phyloP scores from a whole-genome alignment of 768 basidiomycete genomes.

The Epithele typhae region DNA sequence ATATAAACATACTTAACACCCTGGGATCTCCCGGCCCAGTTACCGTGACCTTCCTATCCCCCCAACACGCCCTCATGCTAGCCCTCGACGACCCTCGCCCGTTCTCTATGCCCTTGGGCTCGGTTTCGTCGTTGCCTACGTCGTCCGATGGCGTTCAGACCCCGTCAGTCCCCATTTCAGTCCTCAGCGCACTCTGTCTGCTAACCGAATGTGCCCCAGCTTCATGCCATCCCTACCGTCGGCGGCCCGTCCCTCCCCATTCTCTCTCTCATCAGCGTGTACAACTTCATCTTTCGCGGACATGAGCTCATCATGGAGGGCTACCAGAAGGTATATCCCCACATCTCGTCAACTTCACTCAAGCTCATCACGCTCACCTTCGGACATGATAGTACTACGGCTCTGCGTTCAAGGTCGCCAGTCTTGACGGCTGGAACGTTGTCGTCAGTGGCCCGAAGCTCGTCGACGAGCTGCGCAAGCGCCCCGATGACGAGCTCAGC shows the following conservation, averaged over 20 bases:
- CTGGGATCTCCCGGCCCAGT: no score
- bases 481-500: conserved; percentile 41
- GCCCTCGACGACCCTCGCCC: not conserved
- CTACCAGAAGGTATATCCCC: conserved; percentile 8
- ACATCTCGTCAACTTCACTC: not conserved
- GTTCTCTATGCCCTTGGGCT: not conserved
- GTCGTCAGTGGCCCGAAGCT: conserved; percentile 37
- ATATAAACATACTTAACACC: no score
- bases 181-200: not conserved
- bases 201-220: conserved; percentile 2
- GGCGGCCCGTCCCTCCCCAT: conserved; percentile 27
- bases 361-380: not conserved
- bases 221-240: conserved; percentile 29
- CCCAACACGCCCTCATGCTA: not conserved
- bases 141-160: not conserved
- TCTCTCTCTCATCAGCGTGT: conserved; percentile 27
- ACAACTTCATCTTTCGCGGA: conserved; percentile 23
- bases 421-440: conserved; percentile 41
- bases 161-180: not conserved
- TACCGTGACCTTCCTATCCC: no score
- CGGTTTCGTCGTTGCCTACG: not conserved
- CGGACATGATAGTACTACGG: conserved; percentile 10
- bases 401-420: conserved; percentile 37
- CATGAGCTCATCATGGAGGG: conserved; percentile 28
- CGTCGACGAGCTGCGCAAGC: conserved; percentile 47